Percentiles rank a stretch among this genome's conserved stretches.
phyloP scores from a whole-genome alignment of 1,284 basidiomycete species.

The Trichosporon inkin region DNA sequence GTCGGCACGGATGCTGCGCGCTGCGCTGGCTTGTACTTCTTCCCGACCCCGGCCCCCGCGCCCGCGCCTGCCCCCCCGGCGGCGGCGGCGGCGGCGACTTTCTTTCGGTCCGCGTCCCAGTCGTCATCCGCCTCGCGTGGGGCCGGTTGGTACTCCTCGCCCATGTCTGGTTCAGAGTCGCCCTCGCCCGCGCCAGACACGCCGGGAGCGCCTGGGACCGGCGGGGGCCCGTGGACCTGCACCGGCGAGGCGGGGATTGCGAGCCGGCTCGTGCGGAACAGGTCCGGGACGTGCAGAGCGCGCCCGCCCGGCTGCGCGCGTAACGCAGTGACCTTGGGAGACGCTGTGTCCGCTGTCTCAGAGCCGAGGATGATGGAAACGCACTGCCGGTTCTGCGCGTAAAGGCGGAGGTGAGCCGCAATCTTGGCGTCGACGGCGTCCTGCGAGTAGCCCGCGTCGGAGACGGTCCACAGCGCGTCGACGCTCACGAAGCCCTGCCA shows the following conservation, averaged over 20 bases:
- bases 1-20: conserved; percentile 17
- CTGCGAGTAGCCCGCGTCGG: conserved; percentile 66
- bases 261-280: conserved; percentile 61
- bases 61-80: too few species aligned
- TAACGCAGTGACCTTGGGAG: conserved; percentile 56
- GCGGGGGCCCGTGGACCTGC: background rate
- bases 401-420: conserved; percentile 71
- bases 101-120: conserved; percentile 12
- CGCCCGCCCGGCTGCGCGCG: background rate
- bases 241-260: background rate
- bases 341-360: conserved; percentile 59
- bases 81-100: too few species aligned
- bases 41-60: conserved; percentile 11
- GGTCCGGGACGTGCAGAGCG: conserved; percentile 53
- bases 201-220: background rate
- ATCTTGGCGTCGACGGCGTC: conserved; percentile 67
- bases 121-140: conserved; percentile 16
- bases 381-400: conserved; percentile 67
- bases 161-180: conserved; percentile 1
- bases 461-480: conserved; percentile 52
- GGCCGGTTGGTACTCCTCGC: conserved; percentile 14
- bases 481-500: conserved; percentile 42
- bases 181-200: background rate
- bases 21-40: conserved; percentile 17
- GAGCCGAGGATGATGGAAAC: conserved; percentile 67